Percentiles rank a stretch among this genome's conserved stretches.
Evolutionary conservation across 352 stramenopile species (phyloP).

Genomic region (Globisporangium middletonii): DNA sequence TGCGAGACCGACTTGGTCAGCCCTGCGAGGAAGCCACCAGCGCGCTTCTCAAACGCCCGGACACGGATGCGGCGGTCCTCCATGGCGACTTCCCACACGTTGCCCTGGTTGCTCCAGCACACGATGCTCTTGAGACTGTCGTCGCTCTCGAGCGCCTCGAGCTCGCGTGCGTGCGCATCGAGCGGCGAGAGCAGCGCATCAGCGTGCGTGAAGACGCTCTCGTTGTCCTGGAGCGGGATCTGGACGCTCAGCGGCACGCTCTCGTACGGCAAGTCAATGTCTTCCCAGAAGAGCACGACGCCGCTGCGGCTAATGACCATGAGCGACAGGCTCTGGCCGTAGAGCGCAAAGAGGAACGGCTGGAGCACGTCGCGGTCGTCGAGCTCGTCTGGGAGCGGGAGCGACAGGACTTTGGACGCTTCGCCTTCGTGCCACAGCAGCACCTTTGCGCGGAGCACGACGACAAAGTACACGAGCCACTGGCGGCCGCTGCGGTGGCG

Average conservation of each 20-base stretch:
- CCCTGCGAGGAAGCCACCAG: slow-evolving; percentile 53
- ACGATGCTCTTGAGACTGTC: slow-evolving; percentile 51
- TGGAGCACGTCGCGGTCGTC: slow-evolving; percentile 36
- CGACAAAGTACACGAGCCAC: slow-evolving; percentile 49
- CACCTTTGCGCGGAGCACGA: slow-evolving; percentile 47
- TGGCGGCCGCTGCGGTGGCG: slow-evolving; percentile 43
- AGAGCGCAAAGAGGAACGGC: slow-evolving; percentile 62
- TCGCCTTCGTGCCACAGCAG: slow-evolving; percentile 64
- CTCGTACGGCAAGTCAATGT: slow-evolving; percentile 74
- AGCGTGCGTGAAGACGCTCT: slow-evolving; percentile 41
- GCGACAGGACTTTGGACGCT: slow-evolving; percentile 28
- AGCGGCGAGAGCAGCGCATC: slow-evolving; percentile 24
- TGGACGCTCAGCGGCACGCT: slow-evolving; percentile 72
- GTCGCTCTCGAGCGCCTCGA: slow-evolving; percentile 1
- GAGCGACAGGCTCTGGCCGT: slow-evolving; percentile 64
- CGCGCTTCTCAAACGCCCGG: slow-evolving; percentile 64
- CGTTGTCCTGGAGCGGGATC: slow-evolving; percentile 52
- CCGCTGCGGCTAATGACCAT: slow-evolving; percentile 57
- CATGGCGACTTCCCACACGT: slow-evolving; percentile 74
- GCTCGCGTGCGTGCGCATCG: background rate
- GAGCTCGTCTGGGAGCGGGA: slow-evolving; percentile 55
- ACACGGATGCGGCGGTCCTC: slow-evolving; percentile 77
- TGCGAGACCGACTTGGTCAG: slow-evolving; percentile 70
- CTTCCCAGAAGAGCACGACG: slow-evolving; percentile 76
- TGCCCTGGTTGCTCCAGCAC: slow-evolving; percentile 76